Evolutionary conservation across 2,329 filamentous ascomycete species (phyloP).

Genomic region (Colletotrichum aenigma): DNA sequence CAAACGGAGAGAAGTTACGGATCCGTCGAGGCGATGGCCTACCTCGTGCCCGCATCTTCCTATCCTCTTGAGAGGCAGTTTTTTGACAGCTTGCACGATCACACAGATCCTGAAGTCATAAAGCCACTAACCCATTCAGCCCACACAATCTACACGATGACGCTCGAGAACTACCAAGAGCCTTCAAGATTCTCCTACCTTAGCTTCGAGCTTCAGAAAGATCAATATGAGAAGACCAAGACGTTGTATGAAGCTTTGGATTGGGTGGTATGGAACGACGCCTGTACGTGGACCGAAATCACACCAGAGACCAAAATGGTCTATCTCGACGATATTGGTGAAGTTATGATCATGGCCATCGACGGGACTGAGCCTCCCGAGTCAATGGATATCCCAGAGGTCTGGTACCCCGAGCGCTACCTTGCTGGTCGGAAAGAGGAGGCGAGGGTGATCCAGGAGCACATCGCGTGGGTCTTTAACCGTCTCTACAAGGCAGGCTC

Average conservation of each 20-base stretch:
- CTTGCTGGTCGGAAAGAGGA: constrained; percentile 48
- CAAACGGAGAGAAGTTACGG: constrained; percentile 64
- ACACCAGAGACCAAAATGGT: constrained; percentile 43
- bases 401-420: constrained; percentile 61
- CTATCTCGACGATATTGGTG: constrained; percentile 48
- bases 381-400: constrained; percentile 53
- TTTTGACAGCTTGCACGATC: constrained; percentile 42
- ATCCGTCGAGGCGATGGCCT: constrained; percentile 52
- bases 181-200: constrained; percentile 45
- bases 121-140: constrained; percentile 34
- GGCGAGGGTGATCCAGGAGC: constrained; percentile 47
- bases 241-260: constrained; percentile 54
- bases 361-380: constrained; percentile 44
- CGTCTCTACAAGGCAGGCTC: constrained; percentile 21
- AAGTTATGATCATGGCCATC: constrained; percentile 55
- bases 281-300: constrained; percentile 39
- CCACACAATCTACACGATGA: constrained; percentile 30
- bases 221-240: constrained; percentile 41
- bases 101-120: constrained; percentile 22
- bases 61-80: constrained; percentile 45
- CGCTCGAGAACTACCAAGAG: constrained; percentile 30
- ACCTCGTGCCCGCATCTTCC: constrained; percentile 36
- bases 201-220: constrained; percentile 40
- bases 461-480: constrained; percentile 27
- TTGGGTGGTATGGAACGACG: constrained; percentile 51